These are phyloP conservation scores for Spiraea crenata DNA, from an alignment of 331 rosid genomes.

Conservation along the genomic window DNA sequence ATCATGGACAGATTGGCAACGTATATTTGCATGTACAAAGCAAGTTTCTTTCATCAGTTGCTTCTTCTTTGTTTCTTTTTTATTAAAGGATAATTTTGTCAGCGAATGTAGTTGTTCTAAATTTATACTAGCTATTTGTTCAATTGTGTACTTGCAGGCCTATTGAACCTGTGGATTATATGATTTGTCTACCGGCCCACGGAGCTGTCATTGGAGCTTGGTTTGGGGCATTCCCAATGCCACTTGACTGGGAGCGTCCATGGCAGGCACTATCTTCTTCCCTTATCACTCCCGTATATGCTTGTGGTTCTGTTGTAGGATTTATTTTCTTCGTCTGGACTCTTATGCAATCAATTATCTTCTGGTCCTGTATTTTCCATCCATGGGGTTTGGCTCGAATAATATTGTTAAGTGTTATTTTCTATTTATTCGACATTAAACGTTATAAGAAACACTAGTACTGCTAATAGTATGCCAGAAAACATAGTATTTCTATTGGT, in stretches of 20 bases:
- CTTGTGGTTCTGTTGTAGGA: neutral
- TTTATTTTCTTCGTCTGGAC: neutral
- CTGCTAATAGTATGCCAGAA: neutral
- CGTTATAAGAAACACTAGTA: neutral
- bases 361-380: neutral
- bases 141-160: conserved; percentile 48
- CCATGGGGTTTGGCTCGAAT: neutral
- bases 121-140: neutral
- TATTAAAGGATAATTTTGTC: neutral
- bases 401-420: neutral
- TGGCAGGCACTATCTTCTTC: conserved; percentile 65
- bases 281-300: neutral
- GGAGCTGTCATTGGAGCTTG: conserved; percentile 90
- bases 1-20: conserved; percentile 81
- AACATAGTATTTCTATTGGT: neutral
- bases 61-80: neutral
- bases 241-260: conserved; percentile 98
- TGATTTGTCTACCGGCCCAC: conserved; percentile 79
- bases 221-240: conserved; percentile 99
- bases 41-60: conserved; percentile 28
- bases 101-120: neutral
- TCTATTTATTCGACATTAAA: neutral
- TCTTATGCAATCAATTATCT: neutral
- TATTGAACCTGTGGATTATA: conserved; percentile 50
- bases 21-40: conserved; percentile 70